Percentiles rank a stretch among this genome's conserved stretches.
Conservation (phyloP, 1,139 yeast species). For the Debaryomyces fabryi region DNA sequence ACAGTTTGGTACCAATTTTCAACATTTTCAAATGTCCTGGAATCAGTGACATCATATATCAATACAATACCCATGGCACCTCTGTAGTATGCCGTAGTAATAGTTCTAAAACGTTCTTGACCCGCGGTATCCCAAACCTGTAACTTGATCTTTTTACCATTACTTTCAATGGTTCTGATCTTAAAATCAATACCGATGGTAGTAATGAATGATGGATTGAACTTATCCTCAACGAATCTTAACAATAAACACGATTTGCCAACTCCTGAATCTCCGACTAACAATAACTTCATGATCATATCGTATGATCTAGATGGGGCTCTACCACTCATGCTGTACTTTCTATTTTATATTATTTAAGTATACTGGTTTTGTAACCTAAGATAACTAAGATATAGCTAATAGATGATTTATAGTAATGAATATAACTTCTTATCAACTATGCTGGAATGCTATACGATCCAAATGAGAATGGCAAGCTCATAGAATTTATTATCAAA, state of each 20-base stretch:
- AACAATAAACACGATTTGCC: constrained; percentile 94
- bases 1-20: constrained; percentile 95
- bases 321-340: constrained; percentile 51
- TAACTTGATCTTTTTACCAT: constrained; percentile 88
- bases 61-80: constrained; percentile 98
- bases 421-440: constrained; percentile 1
- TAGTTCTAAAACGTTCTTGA: constrained; percentile 96
- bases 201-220: constrained; percentile 94
- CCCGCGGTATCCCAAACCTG: constrained; percentile 99
- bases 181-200: constrained; percentile 98
- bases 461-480: constrained; percentile 2
- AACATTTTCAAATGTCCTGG: constrained; percentile 81
- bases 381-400: constrained; percentile 1
- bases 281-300: constrained; percentile 87
- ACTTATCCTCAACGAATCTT: constrained; percentile 95
- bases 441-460: not conserved
- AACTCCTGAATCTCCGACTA: constrained; percentile 97
- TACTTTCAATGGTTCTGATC: constrained; percentile 92
- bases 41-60: constrained; percentile 95
- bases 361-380: not conserved
- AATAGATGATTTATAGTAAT: not conserved
- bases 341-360: not conserved
- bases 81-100: constrained; percentile 96
- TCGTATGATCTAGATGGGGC: constrained; percentile 83
- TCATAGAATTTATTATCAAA: constrained; percentile 7